These are phyloP conservation scores for Agaricus subrufescens DNA, from an alignment of 768 basidiomycete species.

Conservation along the genomic window DNA sequence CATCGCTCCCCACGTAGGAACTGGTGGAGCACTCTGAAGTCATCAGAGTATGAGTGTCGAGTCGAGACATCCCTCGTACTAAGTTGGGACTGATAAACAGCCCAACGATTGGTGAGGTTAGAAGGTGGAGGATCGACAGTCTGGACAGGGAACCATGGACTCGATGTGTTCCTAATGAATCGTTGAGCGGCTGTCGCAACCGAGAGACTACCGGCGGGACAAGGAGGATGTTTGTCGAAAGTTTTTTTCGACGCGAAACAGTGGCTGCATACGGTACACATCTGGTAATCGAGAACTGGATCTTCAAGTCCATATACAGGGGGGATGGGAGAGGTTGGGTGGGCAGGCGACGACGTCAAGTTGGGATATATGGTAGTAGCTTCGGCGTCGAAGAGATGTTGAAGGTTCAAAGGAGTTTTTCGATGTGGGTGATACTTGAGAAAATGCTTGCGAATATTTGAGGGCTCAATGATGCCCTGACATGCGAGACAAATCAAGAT, in stretches of 20 bases:
- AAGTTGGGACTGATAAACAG: neutral
- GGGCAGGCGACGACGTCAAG: neutral
- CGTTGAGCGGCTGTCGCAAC: neutral
- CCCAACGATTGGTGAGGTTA: neutral
- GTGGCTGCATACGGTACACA: neutral
- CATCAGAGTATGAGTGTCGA: too few relatives aligned
- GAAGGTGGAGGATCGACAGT: neutral
- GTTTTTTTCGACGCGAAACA: neutral
- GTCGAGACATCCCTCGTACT: too few relatives aligned
- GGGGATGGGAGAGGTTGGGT: neutral
- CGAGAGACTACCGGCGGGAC: neutral
- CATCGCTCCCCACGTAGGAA: too few relatives aligned
- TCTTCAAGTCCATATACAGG: neutral
- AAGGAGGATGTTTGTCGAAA: neutral
- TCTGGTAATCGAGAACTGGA: neutral
- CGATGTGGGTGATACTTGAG: neutral
- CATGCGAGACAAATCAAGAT: slow-evolving; percentile 6
- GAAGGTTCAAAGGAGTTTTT: neutral
- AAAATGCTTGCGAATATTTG: neutral
- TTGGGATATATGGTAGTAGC: neutral
- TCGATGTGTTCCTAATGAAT: neutral
- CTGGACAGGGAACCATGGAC: slow-evolving; percentile 5
- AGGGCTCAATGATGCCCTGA: neutral
- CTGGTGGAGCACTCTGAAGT: too few relatives aligned
- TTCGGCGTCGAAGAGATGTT: neutral